Evolutionary conservation across 257 asterid genomes (phyloP), one percentile per base, ranked within the genome.

Genomic region (Lycium ferocissimum): DNA sequence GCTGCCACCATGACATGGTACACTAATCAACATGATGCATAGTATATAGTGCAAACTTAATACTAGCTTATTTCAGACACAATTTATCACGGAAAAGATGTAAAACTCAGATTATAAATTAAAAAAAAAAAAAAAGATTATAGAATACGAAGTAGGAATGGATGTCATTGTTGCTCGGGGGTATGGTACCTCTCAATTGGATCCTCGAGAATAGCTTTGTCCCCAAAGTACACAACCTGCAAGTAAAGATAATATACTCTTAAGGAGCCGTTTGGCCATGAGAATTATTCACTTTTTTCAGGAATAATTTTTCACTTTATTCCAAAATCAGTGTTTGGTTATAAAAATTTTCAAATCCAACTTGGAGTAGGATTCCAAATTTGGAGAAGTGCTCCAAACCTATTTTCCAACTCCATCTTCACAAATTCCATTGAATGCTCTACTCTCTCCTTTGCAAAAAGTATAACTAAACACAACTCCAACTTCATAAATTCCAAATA

Each of bases 211-310:
- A 96, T 95, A 61, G 93, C 90, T 89, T 92, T 96, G 86, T 96
- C 99, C 72, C 98, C 98, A 80, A 96, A 95, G 90, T 95, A 93
- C 71, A 96, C 86, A 87, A 96, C 90, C 98, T 96, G 83, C 91
- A 86, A 80, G 37, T 43, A 76, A 26, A 76, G 65, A 76, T 14
- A 49, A 22, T 76, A 76, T 14, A 51, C 62, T 76, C 1, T 51
- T 76, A 76, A 51, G 4, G 45, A 26, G 33, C 0, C 33, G 33
- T 26, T 26, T 26, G 33, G 33, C 33, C 33, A 26, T 26, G 33
- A 26, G 33, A 26, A 26, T 26, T 26, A 26, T 26, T 26, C 33
- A 26, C 33, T 26, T 26, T 26, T 26, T 26, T 26, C 33, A 26
- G 33, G 33, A 26, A 26, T 26, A 26, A 26, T 26, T 26, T 26